Evolutionary conservation across 306 rosid genomes (phyloP).

Genomic region (Malus sieversii): DNA sequence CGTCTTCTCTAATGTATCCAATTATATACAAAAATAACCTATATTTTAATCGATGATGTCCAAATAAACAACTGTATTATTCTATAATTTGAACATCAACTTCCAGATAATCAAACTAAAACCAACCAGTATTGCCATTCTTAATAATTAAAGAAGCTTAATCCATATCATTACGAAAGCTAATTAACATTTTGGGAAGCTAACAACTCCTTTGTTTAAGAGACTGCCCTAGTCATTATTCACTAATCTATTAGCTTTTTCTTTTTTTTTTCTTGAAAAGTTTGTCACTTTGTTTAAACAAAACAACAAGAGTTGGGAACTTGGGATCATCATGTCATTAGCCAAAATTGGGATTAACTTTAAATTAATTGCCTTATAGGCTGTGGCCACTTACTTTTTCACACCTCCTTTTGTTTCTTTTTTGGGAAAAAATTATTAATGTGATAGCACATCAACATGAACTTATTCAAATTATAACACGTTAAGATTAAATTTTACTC

Average conservation of each 20-base stretch:
- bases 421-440: too few relatives aligned
- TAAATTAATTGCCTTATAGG: too few relatives aligned
- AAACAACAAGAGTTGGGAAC: constrained; percentile 5
- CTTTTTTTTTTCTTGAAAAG: too few relatives aligned
- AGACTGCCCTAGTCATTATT: neutral
- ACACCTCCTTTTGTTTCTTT: too few relatives aligned
- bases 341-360: neutral
- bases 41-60: neutral
- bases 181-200: neutral
- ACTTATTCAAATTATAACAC: too few relatives aligned
- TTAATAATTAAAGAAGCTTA: neutral
- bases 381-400: too few relatives aligned
- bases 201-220: neutral
- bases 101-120: neutral
- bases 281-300: neutral
- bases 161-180: neutral
- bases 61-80: constrained; percentile 3
- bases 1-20: neutral
- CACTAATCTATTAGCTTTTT: neutral
- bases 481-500: neutral
- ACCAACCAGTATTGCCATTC: neutral
- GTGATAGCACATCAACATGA: neutral
- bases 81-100: neutral
- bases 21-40: neutral
- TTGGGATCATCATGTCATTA: constrained; percentile 1